phyloP scores from a whole-genome alignment of 2,329 filamentous ascomycete species.

The Cytospora piceicola region DNA sequence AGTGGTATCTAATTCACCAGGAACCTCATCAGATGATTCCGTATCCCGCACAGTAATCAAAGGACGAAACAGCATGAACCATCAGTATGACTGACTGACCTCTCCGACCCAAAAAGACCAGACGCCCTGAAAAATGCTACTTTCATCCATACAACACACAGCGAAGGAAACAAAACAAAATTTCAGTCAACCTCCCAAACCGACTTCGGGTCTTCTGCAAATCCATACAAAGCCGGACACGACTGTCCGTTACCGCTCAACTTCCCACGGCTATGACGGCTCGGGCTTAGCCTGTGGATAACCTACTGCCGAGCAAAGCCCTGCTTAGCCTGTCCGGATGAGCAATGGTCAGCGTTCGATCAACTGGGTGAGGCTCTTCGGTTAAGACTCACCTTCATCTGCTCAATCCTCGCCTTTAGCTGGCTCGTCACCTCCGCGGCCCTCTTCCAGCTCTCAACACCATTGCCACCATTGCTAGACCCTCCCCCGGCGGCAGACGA shows the following conservation, averaged over 20 bases:
- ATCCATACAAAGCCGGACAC: constrained; percentile 15
- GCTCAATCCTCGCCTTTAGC: constrained; percentile 94
- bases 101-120: constrained; percentile 5
- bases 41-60: not conserved
- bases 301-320: constrained; percentile 32
- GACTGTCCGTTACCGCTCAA: constrained; percentile 11
- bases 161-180: constrained; percentile 8
- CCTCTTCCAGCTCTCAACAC: constrained; percentile 92
- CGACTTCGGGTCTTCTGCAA: constrained; percentile 14
- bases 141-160: not conserved
- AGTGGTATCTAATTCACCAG: constrained; percentile 24
- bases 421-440: constrained; percentile 98
- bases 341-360: constrained; percentile 5
- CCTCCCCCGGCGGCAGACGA: constrained; percentile 29
- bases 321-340: constrained; percentile 27
- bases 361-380: not conserved
- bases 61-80: not conserved
- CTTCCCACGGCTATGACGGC: constrained; percentile 19
- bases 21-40: constrained; percentile 8
- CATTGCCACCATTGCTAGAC: constrained; percentile 45
- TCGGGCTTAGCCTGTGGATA: constrained; percentile 26
- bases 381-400: constrained; percentile 76
- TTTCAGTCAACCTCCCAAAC: constrained; percentile 18
- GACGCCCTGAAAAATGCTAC: constrained; percentile 27
- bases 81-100: not conserved